These are phyloP conservation scores for Acanthamoeba rhysodes DNA, from an alignment of 208 protist genomes.

Conservation along the genomic window DNA sequence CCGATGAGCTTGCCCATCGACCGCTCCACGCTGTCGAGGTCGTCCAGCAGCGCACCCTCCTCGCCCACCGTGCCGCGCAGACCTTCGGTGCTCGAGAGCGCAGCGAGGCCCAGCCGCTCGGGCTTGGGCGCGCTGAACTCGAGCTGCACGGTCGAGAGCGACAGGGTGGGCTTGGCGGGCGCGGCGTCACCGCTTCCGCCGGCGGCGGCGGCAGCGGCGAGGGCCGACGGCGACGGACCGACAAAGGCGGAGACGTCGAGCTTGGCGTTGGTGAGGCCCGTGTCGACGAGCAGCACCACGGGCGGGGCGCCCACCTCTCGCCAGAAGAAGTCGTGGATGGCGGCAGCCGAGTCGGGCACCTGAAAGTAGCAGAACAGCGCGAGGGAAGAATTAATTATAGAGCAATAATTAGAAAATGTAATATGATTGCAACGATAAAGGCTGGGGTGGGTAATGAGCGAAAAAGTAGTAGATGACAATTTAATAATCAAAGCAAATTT, in stretches of 20 bases:
- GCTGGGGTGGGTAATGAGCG: too few relatives aligned
- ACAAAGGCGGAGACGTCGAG: constrained; percentile 84
- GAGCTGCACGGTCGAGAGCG: constrained; percentile 55
- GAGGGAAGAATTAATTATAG: not conserved
- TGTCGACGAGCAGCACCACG: constrained; percentile 87
- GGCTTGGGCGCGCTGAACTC: constrained; percentile 67
- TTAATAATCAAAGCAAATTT: not conserved
- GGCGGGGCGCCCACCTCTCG: constrained; percentile 81
- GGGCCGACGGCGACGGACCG: constrained; percentile 68
- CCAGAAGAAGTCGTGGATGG: constrained; percentile 89
- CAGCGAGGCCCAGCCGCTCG: constrained; percentile 44
- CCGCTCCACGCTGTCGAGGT: constrained; percentile 84
- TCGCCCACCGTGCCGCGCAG: constrained; percentile 10
- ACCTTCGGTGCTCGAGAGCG: constrained; percentile 47
- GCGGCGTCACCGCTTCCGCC: constrained; percentile 32
- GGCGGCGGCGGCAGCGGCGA: constrained; percentile 69
- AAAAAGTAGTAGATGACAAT: too few relatives aligned
- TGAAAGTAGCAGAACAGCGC: too few relatives aligned
- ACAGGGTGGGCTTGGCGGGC: constrained; percentile 1
- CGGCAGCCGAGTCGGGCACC: constrained; percentile 44
- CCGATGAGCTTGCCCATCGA: constrained; percentile 80
- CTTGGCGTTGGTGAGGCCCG: constrained; percentile 81
- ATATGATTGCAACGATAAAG: not conserved
- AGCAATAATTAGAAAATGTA: not conserved
- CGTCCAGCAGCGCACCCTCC: constrained; percentile 77